Conservation (phyloP, 306 rosid genomes). For the Acacia melanoxylon region DNA sequence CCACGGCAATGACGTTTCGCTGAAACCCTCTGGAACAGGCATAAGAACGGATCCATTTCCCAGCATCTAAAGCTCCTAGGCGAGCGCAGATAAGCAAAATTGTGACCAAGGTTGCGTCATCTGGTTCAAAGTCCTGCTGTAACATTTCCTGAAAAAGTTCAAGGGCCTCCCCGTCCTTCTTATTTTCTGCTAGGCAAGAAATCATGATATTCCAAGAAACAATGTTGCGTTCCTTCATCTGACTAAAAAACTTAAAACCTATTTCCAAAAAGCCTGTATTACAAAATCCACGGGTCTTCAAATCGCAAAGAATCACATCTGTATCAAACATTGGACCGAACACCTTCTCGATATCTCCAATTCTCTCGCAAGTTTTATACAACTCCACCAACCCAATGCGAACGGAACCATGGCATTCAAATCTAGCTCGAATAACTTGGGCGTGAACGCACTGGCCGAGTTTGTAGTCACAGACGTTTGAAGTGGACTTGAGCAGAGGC, state of each 20-base stretch:
- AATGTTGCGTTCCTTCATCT: constrained; percentile 58
- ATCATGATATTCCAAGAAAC: constrained; percentile 85
- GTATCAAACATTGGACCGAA: constrained; percentile 60
- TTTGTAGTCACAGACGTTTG: constrained; percentile 42
- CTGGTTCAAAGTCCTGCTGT: constrained; percentile 58
- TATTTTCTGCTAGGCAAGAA: constrained; percentile 50
- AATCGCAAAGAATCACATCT: constrained; percentile 67
- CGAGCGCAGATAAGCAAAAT: constrained; percentile 78
- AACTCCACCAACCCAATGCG: constrained; percentile 57
- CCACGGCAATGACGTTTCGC: constrained; percentile 42
- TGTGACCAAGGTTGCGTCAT: constrained; percentile 68
- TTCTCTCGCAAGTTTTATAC: constrained; percentile 45
- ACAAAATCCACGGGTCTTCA: constrained; percentile 78
- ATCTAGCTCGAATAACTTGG: constrained; percentile 49
- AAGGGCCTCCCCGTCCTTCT: constrained; percentile 56
- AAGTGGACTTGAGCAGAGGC: constrained; percentile 62
- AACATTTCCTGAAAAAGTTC: constrained; percentile 60
- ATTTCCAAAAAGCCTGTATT: constrained; percentile 46
- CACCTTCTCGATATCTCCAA: constrained; percentile 60
- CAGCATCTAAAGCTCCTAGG: constrained; percentile 60
- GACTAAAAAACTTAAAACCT: constrained; percentile 55
- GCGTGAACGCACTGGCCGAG: constrained; percentile 57
- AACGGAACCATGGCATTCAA: constrained; percentile 41
- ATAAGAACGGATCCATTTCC: constrained; percentile 61
- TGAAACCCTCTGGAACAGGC: constrained; percentile 42